These are phyloP conservation scores for Bondarzewia mesenterica DNA, from an alignment of 1,284 basidiomycete species.

Conservation along the genomic window DNA sequence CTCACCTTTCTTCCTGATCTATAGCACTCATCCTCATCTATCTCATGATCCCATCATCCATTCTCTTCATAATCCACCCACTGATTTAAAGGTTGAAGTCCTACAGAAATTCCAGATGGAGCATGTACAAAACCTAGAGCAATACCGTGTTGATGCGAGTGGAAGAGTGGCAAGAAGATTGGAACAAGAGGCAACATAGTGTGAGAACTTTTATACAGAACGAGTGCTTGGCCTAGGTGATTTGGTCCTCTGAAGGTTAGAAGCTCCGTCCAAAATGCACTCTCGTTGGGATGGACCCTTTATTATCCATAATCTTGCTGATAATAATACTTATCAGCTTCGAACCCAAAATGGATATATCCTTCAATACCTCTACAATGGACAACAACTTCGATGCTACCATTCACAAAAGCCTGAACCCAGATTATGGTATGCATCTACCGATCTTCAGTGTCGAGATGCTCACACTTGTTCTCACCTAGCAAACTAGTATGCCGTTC, in stretches of 20 bases:
- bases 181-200: neutral
- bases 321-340: slow-evolving; percentile 11
- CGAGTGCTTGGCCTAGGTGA: neutral
- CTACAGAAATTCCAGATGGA: slow-evolving; percentile 2
- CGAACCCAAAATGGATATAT: slow-evolving; percentile 7
- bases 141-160: slow-evolving; percentile 1
- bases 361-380: slow-evolving; percentile 3
- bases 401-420: neutral
- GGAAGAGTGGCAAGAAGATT: neutral
- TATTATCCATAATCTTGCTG: slow-evolving; percentile 9
- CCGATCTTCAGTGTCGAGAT: neutral
- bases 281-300: slow-evolving; percentile 12
- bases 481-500: neutral
- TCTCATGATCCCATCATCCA: neutral
- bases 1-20: slow-evolving; percentile 1
- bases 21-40: neutral
- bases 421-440: neutral
- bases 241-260: neutral
- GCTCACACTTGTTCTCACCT: neutral
- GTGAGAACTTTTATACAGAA: neutral
- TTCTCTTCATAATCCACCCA: neutral
- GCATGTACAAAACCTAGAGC: slow-evolving; percentile 3
- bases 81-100: slow-evolving; percentile 3
- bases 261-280: slow-evolving; percentile 6
- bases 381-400: slow-evolving; percentile 7